These are phyloP conservation scores for Corynespora cassiicola DNA, from an alignment of 2,329 filamentous ascomycete species.

Conservation along the genomic window DNA sequence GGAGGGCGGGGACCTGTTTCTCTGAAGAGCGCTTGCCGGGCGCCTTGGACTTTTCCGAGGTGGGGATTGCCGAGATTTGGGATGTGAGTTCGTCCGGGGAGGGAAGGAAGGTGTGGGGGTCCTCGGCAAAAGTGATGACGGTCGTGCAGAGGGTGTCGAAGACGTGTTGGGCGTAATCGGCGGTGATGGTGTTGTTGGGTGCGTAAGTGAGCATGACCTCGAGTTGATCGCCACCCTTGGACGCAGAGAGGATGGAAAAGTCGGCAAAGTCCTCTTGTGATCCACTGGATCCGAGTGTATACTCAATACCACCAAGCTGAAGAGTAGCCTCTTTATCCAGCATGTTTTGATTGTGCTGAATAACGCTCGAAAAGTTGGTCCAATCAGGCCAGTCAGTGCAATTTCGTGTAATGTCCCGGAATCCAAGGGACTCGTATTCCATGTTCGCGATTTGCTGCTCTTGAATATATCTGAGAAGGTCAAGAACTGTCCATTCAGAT, in stretches of 20 bases:
- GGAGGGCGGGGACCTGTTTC: conserved; percentile 28
- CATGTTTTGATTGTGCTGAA: conserved; percentile 43
- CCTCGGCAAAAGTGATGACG: conserved; percentile 29
- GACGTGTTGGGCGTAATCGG: conserved; percentile 59
- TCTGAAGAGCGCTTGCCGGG: conserved; percentile 33
- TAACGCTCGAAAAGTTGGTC: conserved; percentile 42
- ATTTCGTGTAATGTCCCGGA: conserved; percentile 40
- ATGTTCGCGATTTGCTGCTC: conserved; percentile 52
- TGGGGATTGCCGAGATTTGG: conserved; percentile 26
- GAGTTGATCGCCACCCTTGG: conserved; percentile 26
- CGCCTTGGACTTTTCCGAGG: conserved; percentile 25
- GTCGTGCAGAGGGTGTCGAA: conserved; percentile 40
- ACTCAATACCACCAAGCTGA: conserved; percentile 50
- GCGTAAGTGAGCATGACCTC: conserved; percentile 38
- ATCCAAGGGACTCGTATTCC: conserved; percentile 41
- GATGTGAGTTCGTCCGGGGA: conserved; percentile 34
- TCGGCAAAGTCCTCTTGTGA: conserved; percentile 43
- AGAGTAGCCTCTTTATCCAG: conserved; percentile 52
- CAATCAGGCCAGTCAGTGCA: conserved; percentile 46
- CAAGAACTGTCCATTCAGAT: conserved; percentile 40
- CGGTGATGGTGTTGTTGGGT: conserved; percentile 55
- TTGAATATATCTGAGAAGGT: conserved; percentile 50
- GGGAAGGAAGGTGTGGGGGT: conserved; percentile 35
- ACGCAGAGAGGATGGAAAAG: conserved; percentile 36
- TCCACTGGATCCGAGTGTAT: conserved; percentile 34